Evolutionary conservation across 345 rosid genomes (phyloP).

Genomic region (Brassica rapa): DNA sequence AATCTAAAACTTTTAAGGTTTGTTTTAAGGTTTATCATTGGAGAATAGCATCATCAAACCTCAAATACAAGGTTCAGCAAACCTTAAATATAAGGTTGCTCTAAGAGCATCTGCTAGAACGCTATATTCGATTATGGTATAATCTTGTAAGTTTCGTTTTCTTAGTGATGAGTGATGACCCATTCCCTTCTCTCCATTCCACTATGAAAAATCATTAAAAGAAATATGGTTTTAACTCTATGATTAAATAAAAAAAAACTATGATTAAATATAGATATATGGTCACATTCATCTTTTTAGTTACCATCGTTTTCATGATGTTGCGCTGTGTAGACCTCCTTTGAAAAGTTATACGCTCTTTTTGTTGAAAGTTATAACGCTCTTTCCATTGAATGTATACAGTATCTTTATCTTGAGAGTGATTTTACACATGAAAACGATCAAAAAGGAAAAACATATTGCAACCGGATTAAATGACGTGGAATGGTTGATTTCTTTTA

Average conservation of each 20-base stretch:
- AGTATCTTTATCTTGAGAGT: conserved; percentile 27
- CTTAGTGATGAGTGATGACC: conserved; percentile 25
- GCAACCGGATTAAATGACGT: neutral
- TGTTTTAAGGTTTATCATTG: no score
- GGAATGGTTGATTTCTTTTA: no score
- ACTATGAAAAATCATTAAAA: neutral
- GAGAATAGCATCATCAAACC: no score
- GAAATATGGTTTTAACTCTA: neutral
- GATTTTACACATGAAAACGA: conserved; percentile 12
- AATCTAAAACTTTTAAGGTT: no score
- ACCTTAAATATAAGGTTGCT: no score
- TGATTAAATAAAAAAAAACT: neutral
- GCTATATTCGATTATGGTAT: neutral
- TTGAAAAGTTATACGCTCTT: conserved; percentile 19
- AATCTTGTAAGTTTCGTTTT: conserved; percentile 11
- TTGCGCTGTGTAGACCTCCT: conserved; percentile 17
- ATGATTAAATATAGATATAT: neutral
- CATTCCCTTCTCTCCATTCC: conserved; percentile 3
- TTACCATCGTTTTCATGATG: conserved; percentile 30
- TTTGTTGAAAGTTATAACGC: conserved; percentile 15
- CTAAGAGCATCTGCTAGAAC: neutral
- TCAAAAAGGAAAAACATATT: neutral
- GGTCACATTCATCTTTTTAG: conserved; percentile 18
- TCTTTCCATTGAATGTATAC: conserved; percentile 27
- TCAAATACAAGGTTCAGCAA: no score